phyloP scores from a whole-genome alignment of 768 basidiomycete species.

The Lactarius hengduanensis region DNA sequence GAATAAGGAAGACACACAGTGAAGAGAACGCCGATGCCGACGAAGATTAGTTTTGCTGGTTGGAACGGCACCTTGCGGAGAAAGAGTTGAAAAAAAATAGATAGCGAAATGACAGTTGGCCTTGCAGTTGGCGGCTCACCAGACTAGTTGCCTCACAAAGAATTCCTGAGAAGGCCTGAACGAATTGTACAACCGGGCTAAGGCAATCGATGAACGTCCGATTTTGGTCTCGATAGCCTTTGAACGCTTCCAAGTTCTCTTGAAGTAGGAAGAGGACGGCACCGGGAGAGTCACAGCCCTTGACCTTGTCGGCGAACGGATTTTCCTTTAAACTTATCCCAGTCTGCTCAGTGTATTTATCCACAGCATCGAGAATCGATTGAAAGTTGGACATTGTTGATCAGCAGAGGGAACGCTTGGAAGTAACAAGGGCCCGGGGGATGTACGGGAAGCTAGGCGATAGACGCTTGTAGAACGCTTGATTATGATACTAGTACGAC shows the following conservation, averaged over 20 bases:
- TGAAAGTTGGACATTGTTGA: neutral
- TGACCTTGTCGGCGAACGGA: neutral
- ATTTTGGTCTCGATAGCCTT: neutral
- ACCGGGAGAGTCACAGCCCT: neutral
- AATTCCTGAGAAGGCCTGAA: neutral
- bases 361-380: neutral
- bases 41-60: too few species aligned
- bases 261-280: neutral
- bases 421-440: too few species aligned
- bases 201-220: neutral
- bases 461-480: neutral
- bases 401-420: too few species aligned
- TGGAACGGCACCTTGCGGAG: too few species aligned
- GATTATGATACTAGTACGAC: too few species aligned
- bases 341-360: neutral
- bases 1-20: too few species aligned
- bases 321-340: neutral
- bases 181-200: neutral
- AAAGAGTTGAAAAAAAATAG: too few species aligned
- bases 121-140: too few species aligned
- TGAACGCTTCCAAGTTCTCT: neutral
- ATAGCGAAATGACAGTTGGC: too few species aligned
- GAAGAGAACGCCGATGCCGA: too few species aligned
- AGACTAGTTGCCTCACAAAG: too few species aligned
- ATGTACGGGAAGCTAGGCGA: too few species aligned